Conservation (phyloP, 2,329 filamentous ascomycete species). For the Alternaria burnsii region DNA sequence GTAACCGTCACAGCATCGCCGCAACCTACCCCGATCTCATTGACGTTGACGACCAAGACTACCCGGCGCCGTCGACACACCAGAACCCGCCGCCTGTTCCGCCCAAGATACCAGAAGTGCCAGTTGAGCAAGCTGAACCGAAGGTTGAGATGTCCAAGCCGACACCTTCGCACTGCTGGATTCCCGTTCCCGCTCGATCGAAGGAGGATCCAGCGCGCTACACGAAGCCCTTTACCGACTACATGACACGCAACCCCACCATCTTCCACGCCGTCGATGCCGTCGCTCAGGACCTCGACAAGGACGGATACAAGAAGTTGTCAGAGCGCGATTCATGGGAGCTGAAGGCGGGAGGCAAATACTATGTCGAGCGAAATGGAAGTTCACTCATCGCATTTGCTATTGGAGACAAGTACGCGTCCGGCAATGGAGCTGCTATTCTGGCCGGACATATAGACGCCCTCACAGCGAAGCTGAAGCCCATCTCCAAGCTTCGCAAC, state of each 20-base stretch:
- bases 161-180: constrained; percentile 29
- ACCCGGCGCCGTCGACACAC: constrained; percentile 21
- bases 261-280: constrained; percentile 89
- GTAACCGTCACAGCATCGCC: constrained; percentile 43
- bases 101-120: constrained; percentile 47
- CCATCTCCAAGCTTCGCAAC: constrained; percentile 82
- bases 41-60: constrained; percentile 43
- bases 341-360: constrained; percentile 82
- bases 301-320: constrained; percentile 79
- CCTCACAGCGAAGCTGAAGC: constrained; percentile 88
- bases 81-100: constrained; percentile 50
- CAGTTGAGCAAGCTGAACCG: constrained; percentile 9
- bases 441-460: constrained; percentile 94
- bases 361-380: constrained; percentile 86
- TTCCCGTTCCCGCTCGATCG: constrained; percentile 23
- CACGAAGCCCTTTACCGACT: constrained; percentile 84
- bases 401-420: constrained; percentile 79
- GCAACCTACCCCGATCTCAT: constrained; percentile 41
- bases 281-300: constrained; percentile 75
- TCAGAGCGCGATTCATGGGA: constrained; percentile 84
- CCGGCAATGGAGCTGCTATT: constrained; percentile 87
- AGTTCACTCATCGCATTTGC: constrained; percentile 86
- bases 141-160: constrained; percentile 15
- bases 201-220: constrained; percentile 59
- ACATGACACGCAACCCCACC: constrained; percentile 89